Evolutionary conservation across 2,329 filamentous ascomycete genomes (phyloP).

Genomic region (Paracoccidioides brasiliensis): DNA sequence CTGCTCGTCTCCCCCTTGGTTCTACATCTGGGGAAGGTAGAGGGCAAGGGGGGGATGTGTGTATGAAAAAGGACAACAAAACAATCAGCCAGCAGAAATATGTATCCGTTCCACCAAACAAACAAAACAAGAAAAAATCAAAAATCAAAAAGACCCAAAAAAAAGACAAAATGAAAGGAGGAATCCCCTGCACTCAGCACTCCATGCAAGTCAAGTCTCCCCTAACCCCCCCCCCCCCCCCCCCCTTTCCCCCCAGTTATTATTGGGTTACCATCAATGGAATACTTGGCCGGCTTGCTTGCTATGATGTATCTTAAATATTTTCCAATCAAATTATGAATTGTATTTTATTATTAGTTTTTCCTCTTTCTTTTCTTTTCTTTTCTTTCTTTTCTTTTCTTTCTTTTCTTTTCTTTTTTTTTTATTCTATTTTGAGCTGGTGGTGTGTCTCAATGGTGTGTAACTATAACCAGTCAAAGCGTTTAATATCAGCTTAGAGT

Average conservation of each 20-base stretch:
- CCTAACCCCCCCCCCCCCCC: too few relatives aligned
- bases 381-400: background rate
- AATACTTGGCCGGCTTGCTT: slow-evolving; percentile 12
- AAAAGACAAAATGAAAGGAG: background rate
- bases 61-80: background rate
- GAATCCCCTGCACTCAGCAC: slow-evolving; percentile 3
- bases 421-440: too few relatives aligned
- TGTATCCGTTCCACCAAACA: background rate
- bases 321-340: slow-evolving; percentile 27
- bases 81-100: background rate
- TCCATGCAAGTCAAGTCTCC: background rate
- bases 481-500: too few relatives aligned
- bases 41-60: background rate
- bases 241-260: too few relatives aligned
- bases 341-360: slow-evolving; percentile 6
- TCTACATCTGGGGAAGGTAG: background rate
- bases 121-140: background rate
- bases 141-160: background rate
- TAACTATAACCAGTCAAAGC: too few relatives aligned
- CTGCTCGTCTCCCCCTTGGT: too few relatives aligned
- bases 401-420: background rate
- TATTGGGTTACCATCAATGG: too few relatives aligned
- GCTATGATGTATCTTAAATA: slow-evolving; percentile 29
- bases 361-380: background rate
- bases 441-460: too few relatives aligned